Base-by-base conservation (phyloP, 2,329 filamentous ascomycete species). In the Nannizzia gypsea region DNA sequence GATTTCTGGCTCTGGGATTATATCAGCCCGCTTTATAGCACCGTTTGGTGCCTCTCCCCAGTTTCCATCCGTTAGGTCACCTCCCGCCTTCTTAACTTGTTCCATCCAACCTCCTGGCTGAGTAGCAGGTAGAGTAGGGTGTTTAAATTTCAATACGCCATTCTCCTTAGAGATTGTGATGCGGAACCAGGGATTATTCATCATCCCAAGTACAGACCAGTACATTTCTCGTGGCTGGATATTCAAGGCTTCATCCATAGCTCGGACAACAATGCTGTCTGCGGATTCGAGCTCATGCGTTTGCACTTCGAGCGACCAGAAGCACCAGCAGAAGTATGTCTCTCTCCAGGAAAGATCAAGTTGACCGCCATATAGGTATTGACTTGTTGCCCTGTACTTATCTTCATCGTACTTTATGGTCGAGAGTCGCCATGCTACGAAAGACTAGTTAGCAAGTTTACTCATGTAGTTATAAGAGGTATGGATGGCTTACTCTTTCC, bases 181-280 rank as follows among this genome's bases (percentile, higher is more conserved):
- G 3, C 91, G 81, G 71, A 87, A 96, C 91, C 91, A 96, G 0
- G 89, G 88, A 67, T 96, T 96, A 74, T 96, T 96, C 91, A 96
- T 96, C 91, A 96, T 96, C 0, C 91, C 90, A 42, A 96, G 76
- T 1, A 95, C 90, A 62, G 84, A 90, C 91, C 91, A 96, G 74
- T 96, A 96, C 89, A 96, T 93, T 67, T 96, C 91, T 63, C 89
- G 81, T 3, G 91, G 91, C 70, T 95, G 90, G 0, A 89, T 77
- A 72, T 88, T 89, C 83, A 96, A 86, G 59, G 86, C 82, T 64
- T 96, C 91, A 66, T 96, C 91, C 90, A 96, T 95, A 3, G 86
- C 87, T 50, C 91, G 81, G 3, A 95, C 84, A 68, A 95, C 80
- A 40, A 96, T 83, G 67, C 90, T 89, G 48, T 84, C 81, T 0